These are phyloP conservation scores for Puccinia coronata DNA, from an alignment of 1,284 basidiomycete species.

Conservation along the genomic window DNA sequence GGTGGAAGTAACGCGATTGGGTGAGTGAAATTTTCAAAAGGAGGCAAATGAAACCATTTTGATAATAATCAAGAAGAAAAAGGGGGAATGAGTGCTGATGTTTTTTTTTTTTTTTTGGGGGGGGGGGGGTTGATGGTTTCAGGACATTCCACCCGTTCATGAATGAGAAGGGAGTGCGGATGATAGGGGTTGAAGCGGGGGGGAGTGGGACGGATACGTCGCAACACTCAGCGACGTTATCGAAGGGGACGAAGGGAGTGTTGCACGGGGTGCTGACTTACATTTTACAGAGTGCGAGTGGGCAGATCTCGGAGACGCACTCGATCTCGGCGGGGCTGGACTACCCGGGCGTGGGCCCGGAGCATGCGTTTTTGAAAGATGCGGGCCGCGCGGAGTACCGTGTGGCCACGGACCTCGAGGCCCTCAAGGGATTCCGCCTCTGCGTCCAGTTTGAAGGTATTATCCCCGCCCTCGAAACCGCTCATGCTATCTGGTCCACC, in stretches of 20 bases:
- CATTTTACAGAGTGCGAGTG: slow-evolving; percentile 75
- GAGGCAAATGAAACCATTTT: not conserved
- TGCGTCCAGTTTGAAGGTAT: slow-evolving; percentile 93
- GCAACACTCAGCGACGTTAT: slow-evolving; percentile 86
- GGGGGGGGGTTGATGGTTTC: no score
- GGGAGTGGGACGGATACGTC: slow-evolving; percentile 74
- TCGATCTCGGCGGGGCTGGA: slow-evolving; percentile 93
- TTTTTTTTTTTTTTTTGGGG: not conserved
- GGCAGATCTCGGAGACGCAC: slow-evolving; percentile 97
- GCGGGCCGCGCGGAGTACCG: slow-evolving; percentile 89
- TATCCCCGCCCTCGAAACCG: slow-evolving; percentile 93
- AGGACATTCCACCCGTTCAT: slow-evolving; percentile 90
- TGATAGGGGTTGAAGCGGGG: slow-evolving; percentile 90
- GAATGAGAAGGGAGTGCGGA: slow-evolving; percentile 73
- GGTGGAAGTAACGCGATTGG: slow-evolving; percentile 98
- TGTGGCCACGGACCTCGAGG: slow-evolving; percentile 88
- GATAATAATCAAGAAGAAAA: not conserved
- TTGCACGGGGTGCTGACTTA: slow-evolving; percentile 95
- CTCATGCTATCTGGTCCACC: slow-evolving; percentile 92
- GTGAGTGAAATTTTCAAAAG: not conserved
- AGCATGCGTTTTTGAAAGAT: slow-evolving; percentile 96
- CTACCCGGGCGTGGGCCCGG: slow-evolving; percentile 85
- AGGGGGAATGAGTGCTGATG: not conserved
- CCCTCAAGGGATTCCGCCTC: slow-evolving; percentile 85
- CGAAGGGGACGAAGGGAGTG: slow-evolving; percentile 86